Conservation (phyloP, 192 early-diverging fungal species). For the Powellomyces hirtus region DNA sequence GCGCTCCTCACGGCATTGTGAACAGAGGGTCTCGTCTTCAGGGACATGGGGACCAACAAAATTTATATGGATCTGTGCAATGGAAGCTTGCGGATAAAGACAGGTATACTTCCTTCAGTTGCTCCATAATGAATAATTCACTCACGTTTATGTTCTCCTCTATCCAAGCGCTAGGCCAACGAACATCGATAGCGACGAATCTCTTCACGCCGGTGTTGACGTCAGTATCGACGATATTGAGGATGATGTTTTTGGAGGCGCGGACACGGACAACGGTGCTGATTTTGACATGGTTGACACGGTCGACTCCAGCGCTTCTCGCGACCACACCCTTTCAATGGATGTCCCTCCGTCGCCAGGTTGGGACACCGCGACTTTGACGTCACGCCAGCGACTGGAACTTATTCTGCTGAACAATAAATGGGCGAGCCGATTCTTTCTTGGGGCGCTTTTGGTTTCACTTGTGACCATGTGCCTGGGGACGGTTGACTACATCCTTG, state of each 20-base stretch:
- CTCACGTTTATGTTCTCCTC: too few species aligned
- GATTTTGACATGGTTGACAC: background rate
- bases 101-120: too few species aligned
- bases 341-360: background rate
- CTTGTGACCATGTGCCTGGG: conserved; percentile 26
- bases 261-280: background rate
- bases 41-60: too few species aligned
- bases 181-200: too few species aligned
- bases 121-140: too few species aligned
- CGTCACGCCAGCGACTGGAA: background rate
- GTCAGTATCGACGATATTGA: background rate
- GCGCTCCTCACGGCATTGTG: too few species aligned
- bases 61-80: too few species aligned
- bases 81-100: too few species aligned
- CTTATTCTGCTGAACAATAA: background rate
- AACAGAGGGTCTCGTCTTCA: too few species aligned
- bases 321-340: background rate
- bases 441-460: conserved; percentile 9
- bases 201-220: too few species aligned
- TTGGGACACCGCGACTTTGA: background rate
- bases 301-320: background rate
- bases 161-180: too few species aligned
- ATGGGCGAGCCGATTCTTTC: conserved; percentile 8
- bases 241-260: background rate
- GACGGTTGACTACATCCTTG: conserved; percentile 15